Base-by-base conservation (phyloP, 495 filamentous ascomycete genomes). In the Recurvomyces mirabilis region DNA sequence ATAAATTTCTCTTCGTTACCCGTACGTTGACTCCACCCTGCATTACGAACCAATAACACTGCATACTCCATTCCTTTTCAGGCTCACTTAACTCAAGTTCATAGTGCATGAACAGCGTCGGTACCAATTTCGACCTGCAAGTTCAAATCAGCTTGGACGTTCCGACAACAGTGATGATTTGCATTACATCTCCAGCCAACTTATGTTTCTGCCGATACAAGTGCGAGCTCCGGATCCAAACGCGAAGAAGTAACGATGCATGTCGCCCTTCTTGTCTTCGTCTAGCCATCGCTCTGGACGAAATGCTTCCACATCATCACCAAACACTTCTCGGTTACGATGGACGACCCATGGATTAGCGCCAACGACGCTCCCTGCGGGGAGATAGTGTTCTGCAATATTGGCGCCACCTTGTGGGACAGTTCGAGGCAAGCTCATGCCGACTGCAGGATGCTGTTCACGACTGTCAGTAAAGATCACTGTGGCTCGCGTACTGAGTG, bases 181-280 rank as follows among this genome's bases (percentile, higher is more conserved):
- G 18, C 46, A n/a, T 4, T 37, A 54, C 49, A 60, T 62, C 38
- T 61, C 56, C 38, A 62, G 51, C 60, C 54, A 61, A 41, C 48
- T 48, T 21, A 60, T 57, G 49, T 56, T 63, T 20, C 49, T 46
- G 15, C 58, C 61, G 10, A 63, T 9, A 41, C 56, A 63, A 41
- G 47, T 38, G 18, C 61, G 52, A 11, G 58, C 43, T 4, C 60
- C 60, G 18, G 33, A n/a, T 9, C 61, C 61, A 49, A 63, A 60
- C 0, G 54, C 49, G 29, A 61, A 58, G 56, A 61, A 61, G 49
- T 56, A 57, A 1, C 57, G 49, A 21, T 56, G 44, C 50, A 59
- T 53, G 31, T 55, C 49, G 13, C 48, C 54, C n/a, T n/a, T n/a
- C 12, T 34, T 41, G 18, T 55, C 32, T 28, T 47, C 55, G 10